Percentiles rank a stretch among this genome's conserved stretches.
phyloP scores from a whole-genome alignment of 2,329 filamentous ascomycete species.

The Coniochaeta prunicola region DNA sequence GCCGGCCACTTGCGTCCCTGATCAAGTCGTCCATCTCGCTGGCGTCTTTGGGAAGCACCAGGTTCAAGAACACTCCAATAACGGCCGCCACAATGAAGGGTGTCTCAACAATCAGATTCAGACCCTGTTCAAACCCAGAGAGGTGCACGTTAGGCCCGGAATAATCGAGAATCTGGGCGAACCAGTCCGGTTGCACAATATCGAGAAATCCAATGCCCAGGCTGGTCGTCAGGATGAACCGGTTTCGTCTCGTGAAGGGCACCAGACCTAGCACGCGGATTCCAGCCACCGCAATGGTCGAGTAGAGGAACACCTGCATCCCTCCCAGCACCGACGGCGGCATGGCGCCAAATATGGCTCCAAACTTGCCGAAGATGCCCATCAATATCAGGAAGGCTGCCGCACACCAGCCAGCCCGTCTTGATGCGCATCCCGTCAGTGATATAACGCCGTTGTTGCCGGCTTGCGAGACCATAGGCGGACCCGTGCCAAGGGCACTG shows the following conservation, averaged over 20 bases:
- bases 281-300: conserved; percentile 57
- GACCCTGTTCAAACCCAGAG: conserved; percentile 29
- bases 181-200: conserved; percentile 31
- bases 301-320: conserved; percentile 59
- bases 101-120: conserved; percentile 31
- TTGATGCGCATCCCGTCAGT: conserved; percentile 60
- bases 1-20: conserved; percentile 3
- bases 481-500: conserved; percentile 57
- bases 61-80: conserved; percentile 33
- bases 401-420: conserved; percentile 59
- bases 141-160: conserved; percentile 25
- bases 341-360: conserved; percentile 60
- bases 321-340: conserved; percentile 41
- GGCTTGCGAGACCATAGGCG: conserved; percentile 61
- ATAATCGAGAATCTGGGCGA: conserved; percentile 28
- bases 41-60: conserved; percentile 23
- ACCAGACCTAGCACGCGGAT: conserved; percentile 58
- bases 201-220: conserved; percentile 51
- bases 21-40: conserved; percentile 10
- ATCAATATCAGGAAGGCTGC: conserved; percentile 61
- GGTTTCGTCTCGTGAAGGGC: conserved; percentile 56
- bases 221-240: conserved; percentile 56
- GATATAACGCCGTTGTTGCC: conserved; percentile 66
- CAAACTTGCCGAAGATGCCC: conserved; percentile 65
- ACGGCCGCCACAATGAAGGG: conserved; percentile 33